Base-by-base conservation (phyloP, 2,329 filamentous ascomycete species). In the Alternaria arborescens region DNA sequence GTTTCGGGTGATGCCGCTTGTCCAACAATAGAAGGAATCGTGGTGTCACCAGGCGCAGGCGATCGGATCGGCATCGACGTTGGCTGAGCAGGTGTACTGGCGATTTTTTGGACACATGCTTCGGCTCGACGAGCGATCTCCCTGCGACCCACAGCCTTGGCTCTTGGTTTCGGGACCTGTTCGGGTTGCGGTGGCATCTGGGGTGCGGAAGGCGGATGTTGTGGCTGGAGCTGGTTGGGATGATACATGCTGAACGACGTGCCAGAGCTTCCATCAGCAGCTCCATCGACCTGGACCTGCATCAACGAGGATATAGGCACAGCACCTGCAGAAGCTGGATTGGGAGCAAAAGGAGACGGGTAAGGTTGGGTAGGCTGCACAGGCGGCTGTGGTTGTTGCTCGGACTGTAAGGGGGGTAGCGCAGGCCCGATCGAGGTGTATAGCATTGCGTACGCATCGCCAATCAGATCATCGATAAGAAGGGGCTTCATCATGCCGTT, bases 401-500 rank as follows among this genome's bases (percentile, higher is more conserved):
- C 68, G 78, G 85, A 66, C 81, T 22, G 85, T 80, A 76, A 59
- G 8, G 73, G 74, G 46, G 84, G 79, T n/a, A 93, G 79, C 4
- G 82, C 83, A 42, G 86, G 86, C 2, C 88, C 88, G 50, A 93
- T 81, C 30, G 89, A 86, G 18, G 85, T 84, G 74, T 92, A 95
- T 16, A 97, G 82, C 50, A 88, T 85, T 1, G 92, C 91, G 77
- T 97, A 99, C 50, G 91, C 89, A 78, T 99, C 95, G 22, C 90
- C 91, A 66, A 97, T 91, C n/a, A 98, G 85, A 72, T 99, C 95
- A 71, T 99, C 95, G 44, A 98, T 94, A 10, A 89, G 85, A 0
- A 88, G 87, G 0, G 90, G 87, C 78, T 97, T 97, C 86, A 96
- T 95, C 8, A 97, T 84, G 47, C 90, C 91, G 41, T 90, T 89